phyloP scores from a whole-genome alignment of 2,329 filamentous ascomycete genomes.

The Hypomyces rosellus region DNA sequence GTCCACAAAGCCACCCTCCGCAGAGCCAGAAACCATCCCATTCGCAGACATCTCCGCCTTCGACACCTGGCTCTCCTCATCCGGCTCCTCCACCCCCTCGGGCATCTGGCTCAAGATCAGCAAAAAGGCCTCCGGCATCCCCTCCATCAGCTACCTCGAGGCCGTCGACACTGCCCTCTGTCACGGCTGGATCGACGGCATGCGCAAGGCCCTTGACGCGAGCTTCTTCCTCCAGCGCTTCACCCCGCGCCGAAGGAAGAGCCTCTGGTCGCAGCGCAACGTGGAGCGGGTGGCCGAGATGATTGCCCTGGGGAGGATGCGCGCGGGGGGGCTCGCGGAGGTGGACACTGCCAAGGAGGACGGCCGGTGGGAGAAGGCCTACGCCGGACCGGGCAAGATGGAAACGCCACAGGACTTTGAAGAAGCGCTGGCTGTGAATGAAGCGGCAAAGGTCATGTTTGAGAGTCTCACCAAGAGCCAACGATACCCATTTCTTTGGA shows the following conservation, averaged over 20 bases:
- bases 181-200: conserved; percentile 59
- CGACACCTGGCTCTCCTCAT: conserved; percentile 33
- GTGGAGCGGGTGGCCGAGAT: conserved; percentile 44
- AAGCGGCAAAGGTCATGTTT: conserved; percentile 33
- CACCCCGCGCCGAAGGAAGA: conserved; percentile 49
- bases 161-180: conserved; percentile 53
- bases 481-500: conserved; percentile 39
- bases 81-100: conserved; percentile 24
- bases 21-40: conserved; percentile 15
- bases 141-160: conserved; percentile 42
- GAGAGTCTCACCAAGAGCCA: conserved; percentile 37
- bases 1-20: neutral
- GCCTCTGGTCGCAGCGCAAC: conserved; percentile 55
- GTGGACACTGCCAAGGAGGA: conserved; percentile 51
- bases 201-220: conserved; percentile 38
- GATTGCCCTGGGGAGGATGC: conserved; percentile 41
- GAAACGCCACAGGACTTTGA: conserved; percentile 44
- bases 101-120: conserved; percentile 44
- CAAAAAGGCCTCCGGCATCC: conserved; percentile 39
- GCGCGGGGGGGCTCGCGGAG: conserved; percentile 38
- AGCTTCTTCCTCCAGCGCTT: conserved; percentile 49
- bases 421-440: conserved; percentile 31
- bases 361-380: conserved; percentile 53
- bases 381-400: conserved; percentile 42
- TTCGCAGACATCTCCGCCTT: conserved; percentile 26